Conservation (phyloP, 2,329 filamentous ascomycete genomes). For the Talaromyces sp. region DNA sequence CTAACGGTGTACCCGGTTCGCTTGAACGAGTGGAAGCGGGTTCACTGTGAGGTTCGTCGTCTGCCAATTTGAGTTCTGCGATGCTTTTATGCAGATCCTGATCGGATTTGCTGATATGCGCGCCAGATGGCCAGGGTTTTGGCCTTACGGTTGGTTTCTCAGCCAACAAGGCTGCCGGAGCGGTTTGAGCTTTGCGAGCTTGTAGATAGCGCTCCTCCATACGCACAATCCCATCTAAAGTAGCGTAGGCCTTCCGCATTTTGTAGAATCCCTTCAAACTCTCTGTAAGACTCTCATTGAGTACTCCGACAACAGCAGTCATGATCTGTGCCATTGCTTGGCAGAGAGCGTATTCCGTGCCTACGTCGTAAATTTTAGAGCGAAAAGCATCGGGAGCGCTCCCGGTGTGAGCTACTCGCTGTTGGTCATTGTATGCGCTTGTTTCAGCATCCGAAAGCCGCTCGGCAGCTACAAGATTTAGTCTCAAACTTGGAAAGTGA, state of each 20-base stretch:
- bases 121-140: conserved; percentile 15
- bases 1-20: conserved; percentile 23
- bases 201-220: conserved; percentile 63
- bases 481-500: conserved; percentile 9
- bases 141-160: conserved; percentile 15
- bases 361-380: conserved; percentile 70
- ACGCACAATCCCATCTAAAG: conserved; percentile 74
- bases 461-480: conserved; percentile 56
- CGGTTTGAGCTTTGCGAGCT: conserved; percentile 15
- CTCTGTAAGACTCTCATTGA: conserved; percentile 91
- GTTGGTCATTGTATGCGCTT: conserved; percentile 71
- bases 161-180: conserved; percentile 21
- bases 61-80: conserved; percentile 25
- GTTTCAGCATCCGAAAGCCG: conserved; percentile 73
- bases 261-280: conserved; percentile 91
- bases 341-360: conserved; percentile 81
- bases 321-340: conserved; percentile 85
- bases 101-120: conserved; percentile 21
- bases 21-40: conserved; percentile 21
- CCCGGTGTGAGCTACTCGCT: conserved; percentile 65
- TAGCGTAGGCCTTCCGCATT: conserved; percentile 80
- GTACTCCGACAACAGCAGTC: conserved; percentile 78
- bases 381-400: conserved; percentile 50
- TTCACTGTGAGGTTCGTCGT: conserved; percentile 20
- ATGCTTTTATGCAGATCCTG: conserved; percentile 20